Base-by-base conservation (phyloP, 805 yeast genomes). In the Pichia scutulata region DNA sequence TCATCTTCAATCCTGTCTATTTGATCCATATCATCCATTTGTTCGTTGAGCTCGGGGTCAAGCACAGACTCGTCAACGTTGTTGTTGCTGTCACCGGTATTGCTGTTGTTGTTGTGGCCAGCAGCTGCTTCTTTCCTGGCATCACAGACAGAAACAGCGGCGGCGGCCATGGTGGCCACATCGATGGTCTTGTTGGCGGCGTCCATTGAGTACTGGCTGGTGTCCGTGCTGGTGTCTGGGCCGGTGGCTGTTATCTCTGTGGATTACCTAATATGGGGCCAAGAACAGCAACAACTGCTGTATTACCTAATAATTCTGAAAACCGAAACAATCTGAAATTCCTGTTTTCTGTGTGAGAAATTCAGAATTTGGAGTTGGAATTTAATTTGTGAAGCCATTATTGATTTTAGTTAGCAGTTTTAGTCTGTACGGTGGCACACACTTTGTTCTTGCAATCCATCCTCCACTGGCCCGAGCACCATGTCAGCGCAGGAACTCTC, bases 131-230 rank as follows among this genome's bases (percentile, higher is more conserved):
- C 28, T 4, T 12, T 19, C 24, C 16, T 25, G 24, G 52, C 62
- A 6, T 52, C 61, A 24, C 52, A 53, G 6, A 68, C 62, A 25
- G 53, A 53, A 9, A 68, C 72, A 19, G 70, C 70, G 14, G 69
- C 74, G 5, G 70, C 72, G 1, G 65, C 66, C 37, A 33, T 33
- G 10, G 18, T 33, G 37, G 37, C 37, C 18, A n/a, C 37, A 33
- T 33, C 37, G 37, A 33, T 33, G 19, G 16, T n/a, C 10, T 33
- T 33, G 10, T 33, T 33, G 19, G 9, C 10, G 37, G 9, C 18
- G 37, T 33, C 19, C 37, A 33, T 33, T 28, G 12, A 13, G n/a
- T 12, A 28, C 14, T 28, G n/a, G n/a, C n/a, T 12, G 16, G 12
- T 28, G n/a, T 28, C n/a, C n/a, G n/a, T n/a, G n/a, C n/a, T n/a